Base-by-base conservation (phyloP, 306 rosid species). In the Fagus sylvatica region DNA sequence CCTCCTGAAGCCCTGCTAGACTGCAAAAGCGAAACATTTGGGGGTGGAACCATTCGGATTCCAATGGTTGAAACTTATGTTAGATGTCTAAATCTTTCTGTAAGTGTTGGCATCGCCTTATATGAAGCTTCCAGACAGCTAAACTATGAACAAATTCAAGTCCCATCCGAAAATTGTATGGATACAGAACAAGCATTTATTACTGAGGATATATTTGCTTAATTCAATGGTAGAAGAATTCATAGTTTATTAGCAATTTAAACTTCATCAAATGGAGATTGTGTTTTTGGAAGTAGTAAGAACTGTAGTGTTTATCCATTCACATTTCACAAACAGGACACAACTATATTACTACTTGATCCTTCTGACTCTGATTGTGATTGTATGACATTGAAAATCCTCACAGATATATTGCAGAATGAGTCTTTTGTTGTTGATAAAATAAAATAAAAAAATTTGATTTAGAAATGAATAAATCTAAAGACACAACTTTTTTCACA, bases 61-160 rank as follows among this genome's bases (percentile, higher is more conserved):
- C 98, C 97, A 9, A 92, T 94, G 93, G 93, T 94, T 65, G 97
- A 90, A 82, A 94, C 98, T 53, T 90, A 94, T 55, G 98, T 92
- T 33, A 90, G 97, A 86, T 90, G 98, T 85, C 87, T 94, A 75
- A 94, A 94, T 87, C 93, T 90, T 11, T 92, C 97, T 40, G 97
- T 94, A 53, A 94, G 98, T 80, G 95, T 89, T 73, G 98, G 97
- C 71, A 88, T 94, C 37, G 97, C 97, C 55, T 61, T 94, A 74
- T 94, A 90, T 71, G 97, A 94, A 90, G 97, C 98, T 82, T 89
- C 92, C 33, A 88, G 98, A 79, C 97, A 92, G 86, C 89, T 94
- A 53, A 85, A 89, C 69, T 92, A 90, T 36, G 87, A 92, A 85
- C 90, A 89, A 40, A 82, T 92, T 85, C 86, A 87, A 67, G n/a